Base-by-base conservation (phyloP, 2,329 filamentous ascomycete genomes). In the Alternaria sp. region DNA sequence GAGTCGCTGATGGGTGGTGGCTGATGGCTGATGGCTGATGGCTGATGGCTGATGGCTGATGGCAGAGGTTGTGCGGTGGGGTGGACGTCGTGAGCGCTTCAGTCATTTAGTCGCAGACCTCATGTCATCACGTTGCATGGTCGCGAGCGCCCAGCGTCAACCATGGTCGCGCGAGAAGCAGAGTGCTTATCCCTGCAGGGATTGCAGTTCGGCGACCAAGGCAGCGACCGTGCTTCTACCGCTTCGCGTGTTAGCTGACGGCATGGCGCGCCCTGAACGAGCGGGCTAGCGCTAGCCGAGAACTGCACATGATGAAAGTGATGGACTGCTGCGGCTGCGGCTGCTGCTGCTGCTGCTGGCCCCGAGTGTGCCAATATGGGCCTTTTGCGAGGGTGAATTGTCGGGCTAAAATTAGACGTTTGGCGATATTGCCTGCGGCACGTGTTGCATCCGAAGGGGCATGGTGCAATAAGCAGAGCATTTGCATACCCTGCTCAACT, bases 361-460 rank as follows among this genome's bases (percentile, higher is more conserved):
- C 64, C 69, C 68, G 56, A 57, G 55, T 48, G 60, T 61, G 66
- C 50, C 54, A 57, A 56, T 42, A 64, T 67, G 60, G 51, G 61
- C 51, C 41, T 60, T 51, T 36, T 44, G 46, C 11, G 21, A 39
- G 37, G 28, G 45, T 62, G 56, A 48, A 48, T 24, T 59, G 61
- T 56, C 61, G 61, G 65, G 61, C 71, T 75, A 75, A 70, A 70
- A 69, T 70, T 75, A 75, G 70, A 50, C 39, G 40, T 46, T 40
- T 29, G 53, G 49, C 58, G 67, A 70, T 76, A 75, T 75, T 73
- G 72, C 68, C 57, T 73, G 66, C 68, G 69, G 73, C 72, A 76
- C 72, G 69, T 74, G 73, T 73, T 73, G 60, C 40, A 53, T 54
- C 65, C 50, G 54, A 72, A 68, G 60, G 51, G 61, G 69, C 63